phyloP scores from a whole-genome alignment of 2,329 filamentous ascomycete species.

The Hypoxylon sp. region DNA sequence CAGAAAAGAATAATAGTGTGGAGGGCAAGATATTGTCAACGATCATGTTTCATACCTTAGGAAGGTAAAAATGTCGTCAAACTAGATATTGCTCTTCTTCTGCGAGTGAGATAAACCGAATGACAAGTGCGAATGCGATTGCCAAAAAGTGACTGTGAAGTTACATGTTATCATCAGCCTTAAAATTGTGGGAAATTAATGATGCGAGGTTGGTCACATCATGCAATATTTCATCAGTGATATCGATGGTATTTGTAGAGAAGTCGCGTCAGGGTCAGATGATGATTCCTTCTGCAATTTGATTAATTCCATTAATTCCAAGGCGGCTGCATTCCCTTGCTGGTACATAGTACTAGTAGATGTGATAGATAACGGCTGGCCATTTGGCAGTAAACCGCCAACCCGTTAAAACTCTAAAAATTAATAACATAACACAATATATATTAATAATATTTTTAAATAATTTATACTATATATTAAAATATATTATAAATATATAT shows the following conservation, averaged over 20 bases:
- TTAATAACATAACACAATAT: too few relatives aligned
- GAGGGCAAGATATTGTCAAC: background rate
- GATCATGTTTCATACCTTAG: background rate
- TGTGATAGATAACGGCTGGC: too few relatives aligned
- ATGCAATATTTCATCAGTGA: conserved; percentile 9
- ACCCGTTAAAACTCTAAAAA: too few relatives aligned
- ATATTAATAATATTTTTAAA: too few relatives aligned
- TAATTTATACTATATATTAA: too few relatives aligned
- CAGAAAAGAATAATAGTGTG: background rate
- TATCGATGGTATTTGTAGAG: conserved; percentile 1
- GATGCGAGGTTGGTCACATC: conserved; percentile 32
- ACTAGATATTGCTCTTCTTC: too few relatives aligned
- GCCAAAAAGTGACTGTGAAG: background rate
- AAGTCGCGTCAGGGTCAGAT: conserved; percentile 3
- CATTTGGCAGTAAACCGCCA: too few relatives aligned
- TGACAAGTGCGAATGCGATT: conserved; percentile 3
- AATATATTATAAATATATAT: too few relatives aligned
- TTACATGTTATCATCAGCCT: conserved; percentile 9
- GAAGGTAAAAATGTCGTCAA: too few relatives aligned
- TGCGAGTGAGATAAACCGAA: background rate
- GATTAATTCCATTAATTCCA: too few relatives aligned
- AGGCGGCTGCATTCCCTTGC: background rate
- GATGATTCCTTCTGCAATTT: conserved; percentile 30
- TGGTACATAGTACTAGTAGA: too few relatives aligned
- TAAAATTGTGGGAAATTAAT: conserved; percentile 33